Base-by-base conservation (phyloP, 306 rosid genomes). In the Rosa rugosa region DNA sequence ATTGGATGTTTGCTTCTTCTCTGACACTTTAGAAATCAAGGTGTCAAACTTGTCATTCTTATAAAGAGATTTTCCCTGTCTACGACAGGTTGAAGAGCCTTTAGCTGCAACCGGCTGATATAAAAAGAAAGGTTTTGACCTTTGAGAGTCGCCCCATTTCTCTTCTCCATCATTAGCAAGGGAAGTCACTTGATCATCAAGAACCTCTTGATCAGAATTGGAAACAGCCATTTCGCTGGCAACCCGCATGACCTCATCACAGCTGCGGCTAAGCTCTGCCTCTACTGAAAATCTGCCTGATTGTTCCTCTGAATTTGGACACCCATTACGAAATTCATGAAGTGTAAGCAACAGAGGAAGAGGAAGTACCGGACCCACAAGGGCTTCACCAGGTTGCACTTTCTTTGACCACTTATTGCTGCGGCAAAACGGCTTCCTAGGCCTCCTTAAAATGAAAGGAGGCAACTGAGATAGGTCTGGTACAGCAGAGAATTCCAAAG, bases 341-440 rank as follows among this genome's bases (percentile, higher is more conserved):
- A 92, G 78, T 27, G 75, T 75, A 20, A 85, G 86, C 62, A 90
- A 80, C 79, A 85, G 53, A 70, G 94, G 91, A 68, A 92, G 87
- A 69, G 94, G 97, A 81, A 88, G 86, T 68, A 86, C 78, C 59
- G 97, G 97, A 86, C 97, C 94, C 27, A 90, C 89, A 46, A 90
- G 80, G 74, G 66, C 85, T 57, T 86, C 86, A 75, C 38, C 44
- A 40, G n/a, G 75, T 62, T 27, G 79, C 42, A 81, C 84, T 77
- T 86, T 83, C 38, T 27, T 18, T 49, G 87, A 75, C 87, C 89
- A 83, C 80, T 72, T 86, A 53, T 80, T 86, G 82, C 83, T 69
- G 81, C 86, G 86, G 67, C 62, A 67, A 27, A 85, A 84, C 14
- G 91, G 81, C 75, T 83, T 84, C 80, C 97, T 86, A 27, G 90